Evolutionary conservation across 1,284 basidiomycete species (phyloP).

Genomic region (Fomitiporia mediterranea): DNA sequence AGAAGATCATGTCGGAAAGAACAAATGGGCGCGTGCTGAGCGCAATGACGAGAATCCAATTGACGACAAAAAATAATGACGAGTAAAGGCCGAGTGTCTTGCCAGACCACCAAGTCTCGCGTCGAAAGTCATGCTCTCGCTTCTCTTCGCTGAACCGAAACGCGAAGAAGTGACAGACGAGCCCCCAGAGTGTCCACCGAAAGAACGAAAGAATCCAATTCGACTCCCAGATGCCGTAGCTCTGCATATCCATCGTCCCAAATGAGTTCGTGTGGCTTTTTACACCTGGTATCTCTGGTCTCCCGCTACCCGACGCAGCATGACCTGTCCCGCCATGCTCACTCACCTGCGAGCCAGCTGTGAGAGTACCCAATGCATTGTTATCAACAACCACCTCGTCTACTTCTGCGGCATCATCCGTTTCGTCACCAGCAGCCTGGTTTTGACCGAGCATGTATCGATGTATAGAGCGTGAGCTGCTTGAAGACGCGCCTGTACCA

Average conservation of each 20-base stretch:
- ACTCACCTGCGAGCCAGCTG: conserved; percentile 20
- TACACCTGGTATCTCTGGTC: conserved; percentile 24
- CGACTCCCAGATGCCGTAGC: conserved; percentile 30
- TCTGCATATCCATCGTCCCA: conserved; percentile 25
- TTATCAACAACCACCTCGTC: conserved; percentile 75
- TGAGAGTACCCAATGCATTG: conserved; percentile 9
- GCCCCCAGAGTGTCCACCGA: conserved; percentile 40
- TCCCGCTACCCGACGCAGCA: conserved; percentile 36
- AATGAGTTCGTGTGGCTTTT: conserved; percentile 29
- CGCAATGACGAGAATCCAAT: conserved; percentile 60
- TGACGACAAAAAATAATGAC: conserved; percentile 59
- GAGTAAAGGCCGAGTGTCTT: conserved; percentile 59
- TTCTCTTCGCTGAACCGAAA: conserved; percentile 52
- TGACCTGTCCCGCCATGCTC: conserved; percentile 45
- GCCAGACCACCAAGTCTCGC: conserved; percentile 11
- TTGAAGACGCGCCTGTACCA: conserved; percentile 40
- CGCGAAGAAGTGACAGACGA: conserved; percentile 45
- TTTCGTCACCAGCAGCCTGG: conserved; percentile 27
- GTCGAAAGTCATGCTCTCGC: conserved; percentile 51
- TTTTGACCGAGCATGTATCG: conserved; percentile 12
- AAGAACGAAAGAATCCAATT: conserved; percentile 30
- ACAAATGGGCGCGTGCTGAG: conserved; percentile 45
- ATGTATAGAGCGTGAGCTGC: conserved; percentile 23
- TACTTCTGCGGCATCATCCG: conserved; percentile 38
- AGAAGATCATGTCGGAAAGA: conserved; percentile 55